Conservation (phyloP, 805 yeast species). For the Candida patagonica region DNA sequence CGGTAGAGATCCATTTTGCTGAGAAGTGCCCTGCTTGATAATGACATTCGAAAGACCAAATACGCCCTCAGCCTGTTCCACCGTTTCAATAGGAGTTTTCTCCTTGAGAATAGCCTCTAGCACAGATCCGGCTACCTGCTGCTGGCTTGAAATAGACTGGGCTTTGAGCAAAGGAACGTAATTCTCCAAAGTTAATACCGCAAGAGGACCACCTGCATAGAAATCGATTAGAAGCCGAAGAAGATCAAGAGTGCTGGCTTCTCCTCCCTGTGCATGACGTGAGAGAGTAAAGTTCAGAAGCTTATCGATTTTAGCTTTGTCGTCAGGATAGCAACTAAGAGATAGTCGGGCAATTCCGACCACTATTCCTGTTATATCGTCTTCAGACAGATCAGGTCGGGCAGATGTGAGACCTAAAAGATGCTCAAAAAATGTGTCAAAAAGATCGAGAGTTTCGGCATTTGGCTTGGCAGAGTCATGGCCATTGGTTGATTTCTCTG, state of each 20-base stretch:
- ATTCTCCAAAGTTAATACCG: slow-evolving; percentile 33
- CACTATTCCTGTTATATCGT: slow-evolving; percentile 54
- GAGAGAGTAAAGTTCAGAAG: slow-evolving; percentile 46
- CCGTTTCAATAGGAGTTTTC: slow-evolving; percentile 30
- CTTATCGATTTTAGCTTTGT: slow-evolving; percentile 49
- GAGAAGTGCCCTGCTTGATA: slow-evolving; percentile 31
- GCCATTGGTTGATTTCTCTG: neutral
- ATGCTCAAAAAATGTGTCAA: slow-evolving; percentile 59
- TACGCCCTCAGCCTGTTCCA: slow-evolving; percentile 48
- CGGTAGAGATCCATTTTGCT: slow-evolving; percentile 13
- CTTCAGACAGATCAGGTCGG: slow-evolving; percentile 58
- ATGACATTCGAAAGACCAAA: slow-evolving; percentile 50
- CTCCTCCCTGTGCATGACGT: slow-evolving; percentile 3
- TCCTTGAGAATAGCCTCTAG: slow-evolving; percentile 44
- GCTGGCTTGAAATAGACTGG: slow-evolving; percentile 45
- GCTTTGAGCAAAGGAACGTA: slow-evolving; percentile 47
- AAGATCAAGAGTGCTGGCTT: slow-evolving; percentile 20
- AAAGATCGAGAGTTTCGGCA: slow-evolving; percentile 30
- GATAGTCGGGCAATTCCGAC: slow-evolving; percentile 59
- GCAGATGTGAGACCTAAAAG: slow-evolving; percentile 44
- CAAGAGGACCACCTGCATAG: slow-evolving; percentile 20
- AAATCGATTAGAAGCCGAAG: slow-evolving; percentile 27
- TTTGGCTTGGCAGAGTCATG: slow-evolving; percentile 3
- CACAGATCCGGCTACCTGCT: slow-evolving; percentile 50
- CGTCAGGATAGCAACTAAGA: slow-evolving; percentile 55